These are phyloP conservation scores for Penicillium alfredii DNA, from an alignment of 495 filamentous ascomycete genomes.

Conservation along the genomic window DNA sequence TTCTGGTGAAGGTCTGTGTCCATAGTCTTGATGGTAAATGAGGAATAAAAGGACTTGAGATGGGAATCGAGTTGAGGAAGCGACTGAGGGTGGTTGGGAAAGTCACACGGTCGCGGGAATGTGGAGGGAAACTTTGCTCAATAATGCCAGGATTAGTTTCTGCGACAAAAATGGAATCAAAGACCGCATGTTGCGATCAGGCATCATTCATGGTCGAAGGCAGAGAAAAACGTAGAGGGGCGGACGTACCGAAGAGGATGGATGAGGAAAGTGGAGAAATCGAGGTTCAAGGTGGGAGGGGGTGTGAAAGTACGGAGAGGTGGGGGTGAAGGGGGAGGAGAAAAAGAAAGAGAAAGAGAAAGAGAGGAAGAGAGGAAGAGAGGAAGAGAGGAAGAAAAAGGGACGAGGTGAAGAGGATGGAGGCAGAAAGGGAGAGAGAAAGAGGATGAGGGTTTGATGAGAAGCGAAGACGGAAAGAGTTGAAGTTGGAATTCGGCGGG, in stretches of 20 bases:
- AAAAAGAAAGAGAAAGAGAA: constrained; percentile 18
- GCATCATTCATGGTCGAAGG: no score
- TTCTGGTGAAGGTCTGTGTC: constrained; percentile 44
- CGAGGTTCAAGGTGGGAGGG: constrained; percentile 16
- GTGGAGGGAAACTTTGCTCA: constrained; percentile 13
- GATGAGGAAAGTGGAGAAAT: constrained; percentile 28
- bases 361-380: constrained; percentile 17
- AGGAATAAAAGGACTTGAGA: constrained; percentile 4
- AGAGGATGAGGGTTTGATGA: constrained; percentile 12
- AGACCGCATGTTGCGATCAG: no score
- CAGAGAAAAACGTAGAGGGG: constrained; percentile 4
- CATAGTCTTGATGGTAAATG: constrained; percentile 30
- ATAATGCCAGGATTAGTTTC: constrained; percentile 7
- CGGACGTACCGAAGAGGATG: constrained; percentile 20
- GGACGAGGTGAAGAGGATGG: constrained; percentile 24
- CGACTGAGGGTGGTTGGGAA: constrained; percentile 7
- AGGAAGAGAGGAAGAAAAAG: constrained; percentile 18
- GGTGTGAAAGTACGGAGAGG: constrained; percentile 14
- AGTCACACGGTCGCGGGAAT: constrained; percentile 18
- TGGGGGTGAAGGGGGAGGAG: constrained; percentile 16
- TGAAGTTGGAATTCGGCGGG: constrained; percentile 20
- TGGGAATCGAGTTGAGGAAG: constrained; percentile 4
- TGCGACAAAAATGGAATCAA: neutral
- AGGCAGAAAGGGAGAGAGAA: constrained; percentile 22
- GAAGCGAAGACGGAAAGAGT: constrained; percentile 13